Conservation (phyloP, 495 filamentous ascomycete genomes). For the Neurospora sp. region DNA sequence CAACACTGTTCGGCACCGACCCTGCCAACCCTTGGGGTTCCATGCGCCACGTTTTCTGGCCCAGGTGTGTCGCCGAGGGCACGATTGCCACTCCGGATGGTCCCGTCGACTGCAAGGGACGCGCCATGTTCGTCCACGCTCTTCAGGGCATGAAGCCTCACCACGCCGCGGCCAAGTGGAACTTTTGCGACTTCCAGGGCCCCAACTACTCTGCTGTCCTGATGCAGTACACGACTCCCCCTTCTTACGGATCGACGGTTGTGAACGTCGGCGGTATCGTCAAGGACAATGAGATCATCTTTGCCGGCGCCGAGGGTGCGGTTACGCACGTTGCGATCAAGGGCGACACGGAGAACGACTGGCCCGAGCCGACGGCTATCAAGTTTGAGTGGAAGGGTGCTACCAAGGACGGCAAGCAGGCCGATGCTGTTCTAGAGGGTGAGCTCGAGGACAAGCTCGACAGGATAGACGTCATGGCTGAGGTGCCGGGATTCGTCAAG, state of each 20-base stretch:
- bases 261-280: slow-evolving; percentile 77
- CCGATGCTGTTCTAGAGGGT: slow-evolving; percentile 59
- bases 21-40: slow-evolving; percentile 76
- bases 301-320: slow-evolving; percentile 51
- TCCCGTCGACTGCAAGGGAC: slow-evolving; percentile 72
- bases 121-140: slow-evolving; percentile 66
- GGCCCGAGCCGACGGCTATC: slow-evolving; percentile 73
- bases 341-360: slow-evolving; percentile 67
- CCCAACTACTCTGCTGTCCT: slow-evolving; percentile 75
- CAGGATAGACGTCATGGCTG: slow-evolving; percentile 89
- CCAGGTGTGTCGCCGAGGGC: slow-evolving; percentile 69
- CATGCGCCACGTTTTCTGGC: slow-evolving; percentile 91
- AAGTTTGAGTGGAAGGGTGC: slow-evolving; percentile 73
- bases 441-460: slow-evolving; percentile 62
- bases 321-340: slow-evolving; percentile 57
- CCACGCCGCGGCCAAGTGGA: slow-evolving; percentile 90
- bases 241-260: slow-evolving; percentile 80
- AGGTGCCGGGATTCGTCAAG: slow-evolving; percentile 93
- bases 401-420: slow-evolving; percentile 61
- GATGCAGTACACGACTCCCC: slow-evolving; percentile 96
- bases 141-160: slow-evolving; percentile 99
- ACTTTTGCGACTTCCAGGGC: slow-evolving; percentile 84
- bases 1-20: slow-evolving; percentile 76
- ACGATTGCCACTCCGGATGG: slow-evolving; percentile 75
- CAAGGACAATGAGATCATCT: slow-evolving; percentile 70